These are phyloP conservation scores for Penicillium sumatraense DNA, from an alignment of 2,329 filamentous ascomycete genomes.

Conservation along the genomic window DNA sequence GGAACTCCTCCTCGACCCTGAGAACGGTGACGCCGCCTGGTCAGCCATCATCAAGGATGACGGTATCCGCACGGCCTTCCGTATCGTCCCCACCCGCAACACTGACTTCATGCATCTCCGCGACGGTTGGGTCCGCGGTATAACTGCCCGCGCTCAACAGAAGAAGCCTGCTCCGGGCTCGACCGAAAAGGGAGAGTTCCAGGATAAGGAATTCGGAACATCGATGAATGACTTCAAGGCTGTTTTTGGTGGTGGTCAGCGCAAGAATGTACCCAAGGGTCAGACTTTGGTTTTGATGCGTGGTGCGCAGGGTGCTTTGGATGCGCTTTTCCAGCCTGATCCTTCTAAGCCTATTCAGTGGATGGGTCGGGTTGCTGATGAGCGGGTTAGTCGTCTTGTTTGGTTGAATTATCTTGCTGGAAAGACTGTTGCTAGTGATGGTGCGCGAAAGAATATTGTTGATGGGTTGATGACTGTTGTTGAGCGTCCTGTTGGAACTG, in stretches of 20 bases:
- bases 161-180: slow-evolving; percentile 43
- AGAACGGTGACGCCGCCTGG: slow-evolving; percentile 75
- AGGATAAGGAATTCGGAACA: slow-evolving; percentile 75
- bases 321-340: slow-evolving; percentile 66
- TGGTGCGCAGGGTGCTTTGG: slow-evolving; percentile 67
- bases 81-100: slow-evolving; percentile 87
- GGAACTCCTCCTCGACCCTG: slow-evolving; percentile 69
- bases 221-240: slow-evolving; percentile 78
- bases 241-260: slow-evolving; percentile 75
- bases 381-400: slow-evolving; percentile 77
- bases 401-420: slow-evolving; percentile 93
- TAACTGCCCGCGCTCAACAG: slow-evolving; percentile 72
- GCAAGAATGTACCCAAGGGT: slow-evolving; percentile 73
- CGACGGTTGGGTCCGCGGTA: slow-evolving; percentile 86
- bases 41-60: slow-evolving; percentile 68
- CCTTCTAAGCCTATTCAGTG: slow-evolving; percentile 53
- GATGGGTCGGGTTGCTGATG: slow-evolving; percentile 76
- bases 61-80: slow-evolving; percentile 75
- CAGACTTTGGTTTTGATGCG: slow-evolving; percentile 76
- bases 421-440: slow-evolving; percentile 82
- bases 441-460: slow-evolving; percentile 78
- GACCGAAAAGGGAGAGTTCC: slow-evolving; percentile 50
- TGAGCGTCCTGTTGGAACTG: slow-evolving; percentile 83
- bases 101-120: slow-evolving; percentile 93
- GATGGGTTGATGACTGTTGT: slow-evolving; percentile 88